phyloP scores from a whole-genome alignment of 2,329 filamentous ascomycete genomes.

The Neonectria punicea region DNA sequence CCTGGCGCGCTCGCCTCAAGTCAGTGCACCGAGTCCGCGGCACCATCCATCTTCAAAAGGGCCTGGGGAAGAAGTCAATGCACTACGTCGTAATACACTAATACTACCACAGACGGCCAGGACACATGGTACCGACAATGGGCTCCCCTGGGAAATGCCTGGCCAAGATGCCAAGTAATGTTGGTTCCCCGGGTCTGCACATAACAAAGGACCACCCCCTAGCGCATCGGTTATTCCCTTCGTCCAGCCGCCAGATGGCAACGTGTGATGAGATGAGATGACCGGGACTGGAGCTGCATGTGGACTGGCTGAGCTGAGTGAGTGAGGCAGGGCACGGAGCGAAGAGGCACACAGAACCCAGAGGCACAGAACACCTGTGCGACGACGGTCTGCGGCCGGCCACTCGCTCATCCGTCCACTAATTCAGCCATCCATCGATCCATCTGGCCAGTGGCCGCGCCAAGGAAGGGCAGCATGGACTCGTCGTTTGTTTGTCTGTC shows the following conservation, averaged over 20 bases:
- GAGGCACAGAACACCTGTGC: slow-evolving; percentile 21
- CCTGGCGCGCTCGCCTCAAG: background rate
- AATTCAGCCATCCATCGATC: slow-evolving; percentile 13
- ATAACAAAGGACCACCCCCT: slow-evolving; percentile 7
- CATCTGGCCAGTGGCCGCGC: slow-evolving; percentile 5
- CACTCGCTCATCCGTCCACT: background rate
- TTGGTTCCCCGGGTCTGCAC: slow-evolving; percentile 19
- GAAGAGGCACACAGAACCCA: slow-evolving; percentile 14
- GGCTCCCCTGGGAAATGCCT: slow-evolving; percentile 1
- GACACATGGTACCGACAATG: slow-evolving; percentile 1
- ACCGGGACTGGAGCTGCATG: slow-evolving; percentile 14
- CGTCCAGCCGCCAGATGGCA: slow-evolving; percentile 24
- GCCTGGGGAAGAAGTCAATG: slow-evolving; percentile 4
- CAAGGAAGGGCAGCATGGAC: slow-evolving; percentile 8
- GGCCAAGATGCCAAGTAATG: slow-evolving; percentile 4
- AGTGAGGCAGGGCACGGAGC: background rate
- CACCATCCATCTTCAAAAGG: slow-evolving; percentile 2
- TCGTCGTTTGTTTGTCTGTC: slow-evolving; percentile 10
- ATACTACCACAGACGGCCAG: background rate
- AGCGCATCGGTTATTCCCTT: slow-evolving; percentile 29
- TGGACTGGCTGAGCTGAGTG: slow-evolving; percentile 1
- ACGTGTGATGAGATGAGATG: slow-evolving; percentile 19
- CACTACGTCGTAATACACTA: background rate
- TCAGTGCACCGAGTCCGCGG: background rate
- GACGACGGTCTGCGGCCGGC: background rate